phyloP scores from a whole-genome alignment of 2,329 filamentous ascomycete genomes.

The Aaosphaeria arxii region DNA sequence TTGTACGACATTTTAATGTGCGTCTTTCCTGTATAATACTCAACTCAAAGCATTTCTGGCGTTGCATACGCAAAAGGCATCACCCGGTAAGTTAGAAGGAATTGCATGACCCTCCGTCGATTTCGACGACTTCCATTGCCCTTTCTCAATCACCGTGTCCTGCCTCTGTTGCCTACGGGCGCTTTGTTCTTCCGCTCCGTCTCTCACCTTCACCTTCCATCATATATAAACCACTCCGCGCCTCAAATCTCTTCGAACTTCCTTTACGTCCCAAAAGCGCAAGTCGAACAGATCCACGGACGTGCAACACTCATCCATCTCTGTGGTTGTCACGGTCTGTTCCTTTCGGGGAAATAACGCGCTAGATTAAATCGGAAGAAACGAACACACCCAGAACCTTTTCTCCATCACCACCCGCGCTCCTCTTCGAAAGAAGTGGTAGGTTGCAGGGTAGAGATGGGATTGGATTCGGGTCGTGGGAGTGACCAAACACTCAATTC shows the following conservation, averaged over 20 bases:
- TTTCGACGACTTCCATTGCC: background rate
- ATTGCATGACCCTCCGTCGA: constrained; percentile 5
- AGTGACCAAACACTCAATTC: constrained; percentile 19
- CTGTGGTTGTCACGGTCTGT: constrained; percentile 23
- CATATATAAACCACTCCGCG: constrained; percentile 4
- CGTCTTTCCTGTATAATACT: constrained; percentile 15
- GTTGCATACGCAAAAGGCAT: background rate
- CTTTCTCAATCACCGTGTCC: background rate
- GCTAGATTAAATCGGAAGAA: constrained; percentile 19
- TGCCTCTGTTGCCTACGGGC: constrained; percentile 1
- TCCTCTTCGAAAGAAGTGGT: background rate
- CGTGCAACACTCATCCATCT: constrained; percentile 12
- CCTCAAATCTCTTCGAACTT: constrained; percentile 5
- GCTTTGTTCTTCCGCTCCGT: constrained; percentile 3
- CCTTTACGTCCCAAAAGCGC: constrained; percentile 16
- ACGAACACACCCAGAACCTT: too few species aligned
- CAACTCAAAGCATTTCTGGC: constrained; percentile 15
- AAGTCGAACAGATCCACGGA: constrained; percentile 27
- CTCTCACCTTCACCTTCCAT: background rate
- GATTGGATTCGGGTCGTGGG: constrained; percentile 5
- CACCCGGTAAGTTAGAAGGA: constrained; percentile 1
- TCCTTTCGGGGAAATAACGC: constrained; percentile 7
- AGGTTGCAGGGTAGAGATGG: background rate
- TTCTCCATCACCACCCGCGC: too few species aligned
- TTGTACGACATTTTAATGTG: constrained; percentile 10